Evolutionary conservation across 176 grass and related monocot species (phyloP).

Genomic region (Tillandsia leiboldiana): DNA sequence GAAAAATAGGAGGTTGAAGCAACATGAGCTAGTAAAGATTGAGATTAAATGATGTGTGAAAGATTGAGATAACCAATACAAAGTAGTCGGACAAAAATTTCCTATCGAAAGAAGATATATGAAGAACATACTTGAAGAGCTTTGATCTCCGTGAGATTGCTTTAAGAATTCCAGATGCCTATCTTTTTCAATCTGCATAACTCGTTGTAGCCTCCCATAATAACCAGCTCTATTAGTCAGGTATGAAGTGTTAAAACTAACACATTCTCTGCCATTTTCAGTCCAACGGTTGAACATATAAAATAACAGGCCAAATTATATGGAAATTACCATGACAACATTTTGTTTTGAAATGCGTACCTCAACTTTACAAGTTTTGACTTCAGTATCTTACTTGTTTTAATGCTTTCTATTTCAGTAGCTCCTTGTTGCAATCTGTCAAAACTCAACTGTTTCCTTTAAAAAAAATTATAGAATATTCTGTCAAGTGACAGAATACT

Average conservation of each 20-base stretch:
- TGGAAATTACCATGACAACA: no score
- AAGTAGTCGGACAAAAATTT: neutral
- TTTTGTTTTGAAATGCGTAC: no score
- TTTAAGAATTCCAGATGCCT: constrained; percentile 52
- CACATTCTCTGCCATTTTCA: constrained; percentile 6
- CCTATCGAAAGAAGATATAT: neutral
- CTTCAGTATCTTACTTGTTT: no score
- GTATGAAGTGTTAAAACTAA: constrained; percentile 14
- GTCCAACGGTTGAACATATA: constrained; percentile 1
- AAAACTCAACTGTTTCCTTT: no score
- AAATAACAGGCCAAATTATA: neutral
- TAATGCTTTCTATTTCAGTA: no score
- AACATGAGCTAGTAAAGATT: neutral
- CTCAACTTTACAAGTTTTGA: no score
- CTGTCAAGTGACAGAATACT: no score
- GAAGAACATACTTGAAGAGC: constrained; percentile 22
- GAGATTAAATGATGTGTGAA: neutral
- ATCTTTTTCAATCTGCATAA: constrained; percentile 81
- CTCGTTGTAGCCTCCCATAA: constrained; percentile 58
- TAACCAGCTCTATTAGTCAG: constrained; percentile 47
- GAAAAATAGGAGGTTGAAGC: constrained; percentile 6
- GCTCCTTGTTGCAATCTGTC: no score
- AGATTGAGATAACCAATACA: neutral
- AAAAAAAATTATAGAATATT: no score
- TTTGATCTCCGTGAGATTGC: constrained; percentile 31